Conservation (phyloP, 352 stramenopile species). For the Phytophthora cryptogea region DNA sequence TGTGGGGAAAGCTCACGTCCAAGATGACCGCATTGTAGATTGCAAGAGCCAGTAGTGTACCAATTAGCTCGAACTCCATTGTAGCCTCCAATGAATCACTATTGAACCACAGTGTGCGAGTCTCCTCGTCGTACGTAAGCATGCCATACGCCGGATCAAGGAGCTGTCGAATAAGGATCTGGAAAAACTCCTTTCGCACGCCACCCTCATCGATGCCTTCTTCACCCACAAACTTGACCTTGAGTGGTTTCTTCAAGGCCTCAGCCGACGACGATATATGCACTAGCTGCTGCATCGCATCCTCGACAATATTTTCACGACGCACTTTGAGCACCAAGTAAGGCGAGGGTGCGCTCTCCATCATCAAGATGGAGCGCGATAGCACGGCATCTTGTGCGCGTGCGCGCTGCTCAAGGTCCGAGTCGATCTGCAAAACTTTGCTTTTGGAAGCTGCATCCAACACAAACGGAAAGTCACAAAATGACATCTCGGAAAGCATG, state of each 20-base stretch:
- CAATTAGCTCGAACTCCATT: slow-evolving; percentile 89
- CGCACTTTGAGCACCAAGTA: slow-evolving; percentile 72
- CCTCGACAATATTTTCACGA: slow-evolving; percentile 77
- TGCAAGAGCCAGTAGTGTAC: slow-evolving; percentile 75
- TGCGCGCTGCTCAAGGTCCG: slow-evolving; percentile 68
- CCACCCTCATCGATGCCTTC: slow-evolving; percentile 83
- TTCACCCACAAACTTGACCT: slow-evolving; percentile 85
- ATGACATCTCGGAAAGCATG: slow-evolving; percentile 78
- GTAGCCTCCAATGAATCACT: slow-evolving; percentile 78
- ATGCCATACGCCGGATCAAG: slow-evolving; percentile 79
- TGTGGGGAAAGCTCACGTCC: slow-evolving; percentile 79
- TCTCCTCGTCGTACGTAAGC: slow-evolving; percentile 82
- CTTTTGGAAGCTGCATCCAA: slow-evolving; percentile 81
- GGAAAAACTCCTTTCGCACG: slow-evolving; percentile 85
- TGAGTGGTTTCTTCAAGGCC: slow-evolving; percentile 78
- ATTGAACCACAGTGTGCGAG: slow-evolving; percentile 79
- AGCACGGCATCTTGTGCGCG: slow-evolving; percentile 61
- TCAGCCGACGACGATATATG: slow-evolving; percentile 52
- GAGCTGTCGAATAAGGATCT: slow-evolving; percentile 77
- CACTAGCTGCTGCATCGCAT: slow-evolving; percentile 73
- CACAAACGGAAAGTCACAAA: slow-evolving; percentile 84
- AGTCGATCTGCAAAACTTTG: slow-evolving; percentile 77
- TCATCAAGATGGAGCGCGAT: slow-evolving; percentile 36
- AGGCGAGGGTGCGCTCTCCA: slow-evolving; percentile 40
- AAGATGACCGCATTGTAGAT: slow-evolving; percentile 90